A percentile compares a stretch with the other conserved stretches of the same genome.
Conservation (phyloP, 78 protist species). For the Monocercomonoides exilis region DNA sequence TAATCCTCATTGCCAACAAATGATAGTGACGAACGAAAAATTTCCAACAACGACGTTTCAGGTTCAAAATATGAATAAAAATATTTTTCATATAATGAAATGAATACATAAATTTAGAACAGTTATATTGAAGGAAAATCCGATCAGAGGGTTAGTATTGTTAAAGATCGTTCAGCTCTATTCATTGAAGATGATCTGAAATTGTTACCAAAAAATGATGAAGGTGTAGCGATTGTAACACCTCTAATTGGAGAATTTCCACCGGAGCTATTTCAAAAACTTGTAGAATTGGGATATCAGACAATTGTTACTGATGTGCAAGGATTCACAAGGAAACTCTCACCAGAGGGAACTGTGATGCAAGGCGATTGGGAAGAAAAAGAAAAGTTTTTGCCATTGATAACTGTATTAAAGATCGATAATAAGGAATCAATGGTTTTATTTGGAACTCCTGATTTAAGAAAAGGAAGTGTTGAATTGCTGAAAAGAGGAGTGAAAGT, state of each 20-base stretch:
- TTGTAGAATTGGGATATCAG: background rate
- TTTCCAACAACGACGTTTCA: background rate
- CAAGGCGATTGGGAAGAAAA: background rate
- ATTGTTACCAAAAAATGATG: background rate
- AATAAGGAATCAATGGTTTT: background rate
- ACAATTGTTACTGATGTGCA: background rate
- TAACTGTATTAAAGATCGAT: background rate
- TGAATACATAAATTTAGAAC: background rate
- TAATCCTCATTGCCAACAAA: background rate
- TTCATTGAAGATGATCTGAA: background rate
- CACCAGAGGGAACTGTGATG: background rate
- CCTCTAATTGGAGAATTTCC: background rate
- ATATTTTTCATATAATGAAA: background rate
- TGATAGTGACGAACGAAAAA: background rate
- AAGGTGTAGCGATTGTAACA: background rate
- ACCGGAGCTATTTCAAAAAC: background rate
- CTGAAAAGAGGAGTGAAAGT: background rate
- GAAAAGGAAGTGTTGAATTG: background rate
- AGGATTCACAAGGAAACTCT: background rate
- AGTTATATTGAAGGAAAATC: background rate
- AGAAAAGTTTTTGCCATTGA: background rate
- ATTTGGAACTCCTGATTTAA: background rate
- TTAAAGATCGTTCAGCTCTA: background rate
- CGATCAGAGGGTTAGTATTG: background rate
- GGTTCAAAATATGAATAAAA: background rate